Base-by-base conservation (phyloP, 306 rosid genomes). In the Quercus bicolor region DNA sequence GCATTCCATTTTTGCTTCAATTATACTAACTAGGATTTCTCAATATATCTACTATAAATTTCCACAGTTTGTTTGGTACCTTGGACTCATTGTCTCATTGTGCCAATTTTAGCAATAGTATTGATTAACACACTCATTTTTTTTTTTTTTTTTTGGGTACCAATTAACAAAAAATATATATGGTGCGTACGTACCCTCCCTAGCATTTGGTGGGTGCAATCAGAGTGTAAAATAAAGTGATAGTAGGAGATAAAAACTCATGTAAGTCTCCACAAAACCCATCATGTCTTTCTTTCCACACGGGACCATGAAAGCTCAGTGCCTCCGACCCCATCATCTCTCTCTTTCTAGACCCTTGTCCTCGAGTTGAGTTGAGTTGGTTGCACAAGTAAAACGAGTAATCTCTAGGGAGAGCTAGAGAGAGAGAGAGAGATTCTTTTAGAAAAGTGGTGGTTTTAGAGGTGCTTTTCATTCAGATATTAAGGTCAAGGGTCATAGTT, bases 251-350 rank as follows among this genome's bases (percentile, higher is more conserved):
- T 48, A 1, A 10, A 26, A 54, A 56, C 68, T 12, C 71, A 10
- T 16, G 10, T 21, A 19, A 33, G 65, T 72, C 60, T 40, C 55
- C 61, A 54, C 37, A 45, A 79, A 61, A 20, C 28, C 66, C 71
- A 75, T 84, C 26, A 77, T 62, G 76, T 83, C 64, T 74, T 74
- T 77, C 77, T 71, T 75, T 75, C 26, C 61, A 8, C 12, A 24
- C 54, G 72, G 80, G 81, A 26, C 89, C 82, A 57, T 34, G 88
- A 85, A 78, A 80, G 91, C 91, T 88, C 86, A 85, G 91, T 85
- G 84, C 68, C 91, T 83, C 91, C 89, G 91, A 88, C 89, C 87
- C 84, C 85, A 80, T 85, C 82, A 80, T 83, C 73, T 77, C 84
- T 69, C 79, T 70, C 69, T 68, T 72, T 77, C 53, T 77, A 77